Evolutionary conservation across 2,329 filamentous ascomycete genomes (phyloP), one percentile per base, ranked within the genome.

Genomic region (Stemphylium beticola): DNA sequence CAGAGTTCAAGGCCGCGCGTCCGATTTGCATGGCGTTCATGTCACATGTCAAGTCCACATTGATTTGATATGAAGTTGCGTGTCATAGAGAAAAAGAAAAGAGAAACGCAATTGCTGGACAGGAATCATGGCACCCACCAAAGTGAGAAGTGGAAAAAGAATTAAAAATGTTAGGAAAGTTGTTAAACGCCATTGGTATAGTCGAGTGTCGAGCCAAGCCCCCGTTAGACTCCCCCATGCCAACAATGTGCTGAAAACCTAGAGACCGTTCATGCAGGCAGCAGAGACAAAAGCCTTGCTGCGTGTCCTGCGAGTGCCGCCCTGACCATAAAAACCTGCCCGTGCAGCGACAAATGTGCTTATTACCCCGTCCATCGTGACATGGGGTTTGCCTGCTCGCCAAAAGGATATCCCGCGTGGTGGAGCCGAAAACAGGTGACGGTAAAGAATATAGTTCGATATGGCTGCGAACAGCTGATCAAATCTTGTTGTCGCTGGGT

Each of bases 331-430:
- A n/a, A 11, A 18, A 37, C 22, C 10, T 38, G 33, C 26, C 15
- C 44, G 26, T 17, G 31, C 20, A 46, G 33, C 9, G 43, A 38
- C 43, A 29, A n/a, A 46, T 7, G 4, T 34, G 31, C 18, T n/a
- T 36, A 7, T 15, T 42, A 12, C 11, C 29, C 9, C 37, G 11
- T 32, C 33, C 22, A 31, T 24, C 33, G 32, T 53, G 18, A 26
- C 26, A 17, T 43, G 26, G 26, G 26, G 32, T 24, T 32, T 17
- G 20, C 24, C 20, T 20, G 20, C 34, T 31, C 20, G n/a, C 39
- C 38, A 39, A 42, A 55, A 45, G 49, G 45, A 60, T 60, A 48
- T 49, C 53, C 49, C 50, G 49, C 49, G 39, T 55, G 43, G 33
- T 47, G 43, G 51, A 20, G 50, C 38, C 32, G 43, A 37, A 52